phyloP scores from a whole-genome alignment of 2,329 filamentous ascomycete species.

The Aspergillus floridensis region DNA sequence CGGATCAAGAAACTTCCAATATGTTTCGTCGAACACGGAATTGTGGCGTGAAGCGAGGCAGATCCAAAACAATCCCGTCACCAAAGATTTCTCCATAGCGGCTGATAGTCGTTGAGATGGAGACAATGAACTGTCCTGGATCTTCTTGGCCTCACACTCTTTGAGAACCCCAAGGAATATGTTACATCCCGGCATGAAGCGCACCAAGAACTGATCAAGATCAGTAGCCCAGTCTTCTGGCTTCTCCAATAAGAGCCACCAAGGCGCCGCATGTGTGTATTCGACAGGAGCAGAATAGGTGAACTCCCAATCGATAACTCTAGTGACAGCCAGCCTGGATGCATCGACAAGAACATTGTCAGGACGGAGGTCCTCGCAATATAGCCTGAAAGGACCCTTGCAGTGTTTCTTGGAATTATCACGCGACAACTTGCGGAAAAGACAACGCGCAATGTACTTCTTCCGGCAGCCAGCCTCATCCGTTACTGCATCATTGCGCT shows the following conservation, averaged over 20 bases:
- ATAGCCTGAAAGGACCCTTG: constrained; percentile 10
- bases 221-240: too few species aligned
- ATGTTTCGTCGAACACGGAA: constrained; percentile 31
- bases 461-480: constrained; percentile 24
- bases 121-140: constrained; percentile 15
- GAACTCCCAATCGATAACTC: too few species aligned
- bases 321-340: too few species aligned
- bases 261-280: too few species aligned
- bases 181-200: constrained; percentile 18
- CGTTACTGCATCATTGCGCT: constrained; percentile 26
- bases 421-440: constrained; percentile 23
- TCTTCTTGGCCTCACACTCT: constrained; percentile 23
- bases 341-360: too few species aligned
- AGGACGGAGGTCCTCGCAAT: too few species aligned
- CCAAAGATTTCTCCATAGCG: constrained; percentile 24
- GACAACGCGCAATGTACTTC: constrained; percentile 27
- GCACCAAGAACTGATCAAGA: too few species aligned
- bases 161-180: constrained; percentile 26
- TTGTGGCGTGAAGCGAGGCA: constrained; percentile 25
- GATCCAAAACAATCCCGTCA: constrained; percentile 30
- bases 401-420: constrained; percentile 18
- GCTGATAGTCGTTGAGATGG: constrained; percentile 22
- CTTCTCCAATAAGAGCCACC: too few species aligned
- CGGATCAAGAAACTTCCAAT: constrained; percentile 29
- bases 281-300: too few species aligned